A percentile compares a stretch with the other conserved stretches of the same genome.
phyloP scores from a whole-genome alignment of 805 yeast species.

The Teunomyces stri region DNA sequence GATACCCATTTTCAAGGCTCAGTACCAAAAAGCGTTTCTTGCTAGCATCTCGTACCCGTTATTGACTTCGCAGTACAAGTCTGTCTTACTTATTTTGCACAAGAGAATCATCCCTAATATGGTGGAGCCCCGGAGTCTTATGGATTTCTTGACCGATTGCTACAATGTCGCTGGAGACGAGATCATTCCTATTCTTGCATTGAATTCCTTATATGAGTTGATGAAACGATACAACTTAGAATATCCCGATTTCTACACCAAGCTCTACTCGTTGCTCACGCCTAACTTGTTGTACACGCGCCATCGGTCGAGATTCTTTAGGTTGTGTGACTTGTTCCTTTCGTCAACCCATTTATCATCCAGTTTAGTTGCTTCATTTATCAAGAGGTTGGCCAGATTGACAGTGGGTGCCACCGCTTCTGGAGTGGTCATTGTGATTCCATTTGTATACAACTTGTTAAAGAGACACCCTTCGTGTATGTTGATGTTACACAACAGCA shows the following conservation, averaged over 20 bases:
- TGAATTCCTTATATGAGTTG: constrained; percentile 83
- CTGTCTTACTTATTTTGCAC: constrained; percentile 68
- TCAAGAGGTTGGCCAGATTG: constrained; percentile 75
- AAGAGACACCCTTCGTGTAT: constrained; percentile 94
- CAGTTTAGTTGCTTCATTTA: constrained; percentile 80
- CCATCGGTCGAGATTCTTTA: constrained; percentile 82
- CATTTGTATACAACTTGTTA: constrained; percentile 86
- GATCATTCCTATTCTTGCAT: constrained; percentile 69
- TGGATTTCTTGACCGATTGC: constrained; percentile 92
- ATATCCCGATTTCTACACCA: constrained; percentile 84
- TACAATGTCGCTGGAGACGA: constrained; percentile 50
- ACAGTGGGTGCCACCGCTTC: constrained; percentile 80
- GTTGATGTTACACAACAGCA: constrained; percentile 70
- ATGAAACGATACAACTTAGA: constrained; percentile 83
- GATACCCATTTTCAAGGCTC: constrained; percentile 49
- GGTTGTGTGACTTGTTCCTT: constrained; percentile 81
- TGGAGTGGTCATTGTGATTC: constrained; percentile 81
- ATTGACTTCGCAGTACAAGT: constrained; percentile 60
- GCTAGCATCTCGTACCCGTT: constrained; percentile 49
- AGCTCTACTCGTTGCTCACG: constrained; percentile 77
- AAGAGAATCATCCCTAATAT: constrained; percentile 80
- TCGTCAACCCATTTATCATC: constrained; percentile 86
- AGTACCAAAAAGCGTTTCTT: constrained; percentile 71
- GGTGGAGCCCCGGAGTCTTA: constrained; percentile 73
- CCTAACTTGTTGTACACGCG: constrained; percentile 72